Conservation (phyloP, 768 basidiomycete genomes). For the Amanita rimosa region DNA sequence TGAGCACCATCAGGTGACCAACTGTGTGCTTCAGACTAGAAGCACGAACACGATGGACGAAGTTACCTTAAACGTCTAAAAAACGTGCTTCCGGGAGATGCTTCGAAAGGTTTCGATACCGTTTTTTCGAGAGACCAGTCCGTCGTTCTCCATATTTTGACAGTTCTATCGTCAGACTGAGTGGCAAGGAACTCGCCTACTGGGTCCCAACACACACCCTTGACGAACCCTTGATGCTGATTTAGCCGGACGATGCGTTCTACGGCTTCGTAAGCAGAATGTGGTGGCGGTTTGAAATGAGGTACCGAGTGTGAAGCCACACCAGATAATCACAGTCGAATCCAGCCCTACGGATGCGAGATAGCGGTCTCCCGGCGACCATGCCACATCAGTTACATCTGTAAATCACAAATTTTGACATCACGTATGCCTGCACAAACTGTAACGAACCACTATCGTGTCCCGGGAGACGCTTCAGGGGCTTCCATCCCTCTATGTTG, state of each 20-base stretch:
- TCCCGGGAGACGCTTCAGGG: conserved; percentile 80
- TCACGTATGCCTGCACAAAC: not conserved
- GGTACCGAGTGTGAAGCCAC: conserved; percentile 81
- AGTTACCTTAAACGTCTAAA: conserved; percentile 77
- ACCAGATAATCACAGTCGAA: conserved; percentile 88
- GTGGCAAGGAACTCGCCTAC: conserved; percentile 98
- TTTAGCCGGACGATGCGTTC: conserved; percentile 79
- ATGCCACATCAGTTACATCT: conserved; percentile 95
- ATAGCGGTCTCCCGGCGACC: conserved; percentile 88
- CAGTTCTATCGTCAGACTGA: conserved; percentile 90
- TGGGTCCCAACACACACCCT: conserved; percentile 98
- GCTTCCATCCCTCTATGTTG: conserved; percentile 97
- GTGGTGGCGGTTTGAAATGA: not conserved
- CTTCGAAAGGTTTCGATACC: conserved; percentile 83
- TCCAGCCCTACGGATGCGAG: conserved; percentile 92
- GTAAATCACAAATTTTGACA: conserved; percentile 2
- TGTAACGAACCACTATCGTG: conserved; percentile 77
- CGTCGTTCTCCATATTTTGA: conserved; percentile 93
- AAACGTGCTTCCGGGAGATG: conserved; percentile 91
- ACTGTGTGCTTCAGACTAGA: conserved; percentile 27
- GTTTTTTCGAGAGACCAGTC: conserved; percentile 85
- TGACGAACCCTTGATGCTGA: conserved; percentile 92
- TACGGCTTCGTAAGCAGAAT: conserved; percentile 17
- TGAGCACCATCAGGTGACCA: conserved; percentile 99
- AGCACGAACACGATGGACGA: conserved; percentile 3